phyloP scores from a whole-genome alignment of 2,329 filamentous ascomycete species.

The Anisogramma anomala region DNA sequence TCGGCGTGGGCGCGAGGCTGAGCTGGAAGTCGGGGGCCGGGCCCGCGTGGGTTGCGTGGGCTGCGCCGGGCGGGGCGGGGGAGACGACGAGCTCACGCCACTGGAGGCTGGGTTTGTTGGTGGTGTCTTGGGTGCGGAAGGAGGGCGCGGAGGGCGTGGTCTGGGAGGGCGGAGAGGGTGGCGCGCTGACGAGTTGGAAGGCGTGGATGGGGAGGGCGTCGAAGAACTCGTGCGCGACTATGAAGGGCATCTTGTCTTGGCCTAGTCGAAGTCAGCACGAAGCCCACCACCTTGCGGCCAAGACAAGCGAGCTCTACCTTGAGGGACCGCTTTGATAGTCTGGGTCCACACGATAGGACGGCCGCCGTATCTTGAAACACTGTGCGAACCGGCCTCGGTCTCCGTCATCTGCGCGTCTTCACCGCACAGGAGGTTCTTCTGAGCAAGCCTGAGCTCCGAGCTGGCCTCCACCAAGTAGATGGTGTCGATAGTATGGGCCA shows the following conservation, averaged over 20 bases:
- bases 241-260: slow-evolving; percentile 68
- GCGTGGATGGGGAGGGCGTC: slow-evolving; percentile 93
- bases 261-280: slow-evolving; percentile 28
- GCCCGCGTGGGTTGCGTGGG: slow-evolving; percentile 37
- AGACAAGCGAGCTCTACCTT: slow-evolving; percentile 34
- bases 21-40: slow-evolving; percentile 76
- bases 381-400: slow-evolving; percentile 61
- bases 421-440: slow-evolving; percentile 74
- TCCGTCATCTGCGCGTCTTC: slow-evolving; percentile 54
- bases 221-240: slow-evolving; percentile 96
- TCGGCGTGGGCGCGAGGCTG: slow-evolving; percentile 61
- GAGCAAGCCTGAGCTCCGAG: slow-evolving; percentile 59
- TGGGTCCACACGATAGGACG: slow-evolving; percentile 84
- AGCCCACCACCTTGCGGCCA: slow-evolving; percentile 1
- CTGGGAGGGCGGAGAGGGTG: slow-evolving; percentile 13
- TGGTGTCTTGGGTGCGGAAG: slow-evolving; percentile 26
- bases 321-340: slow-evolving; percentile 71
- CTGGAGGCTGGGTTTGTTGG: slow-evolving; percentile 34
- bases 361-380: slow-evolving; percentile 61
- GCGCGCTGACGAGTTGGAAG: slow-evolving; percentile 61
- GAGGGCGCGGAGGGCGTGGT: slow-evolving; percentile 29
- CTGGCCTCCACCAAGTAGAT: slow-evolving; percentile 96
- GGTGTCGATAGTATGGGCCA: slow-evolving; percentile 67
- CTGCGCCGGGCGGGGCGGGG: slow-evolving; percentile 45
- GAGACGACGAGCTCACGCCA: slow-evolving; percentile 79